A percentile compares a stretch with the other conserved stretches of the same genome.
Evolutionary conservation across 345 rosid genomes (phyloP).

Genomic region (Euphorbia pulcherrima): DNA sequence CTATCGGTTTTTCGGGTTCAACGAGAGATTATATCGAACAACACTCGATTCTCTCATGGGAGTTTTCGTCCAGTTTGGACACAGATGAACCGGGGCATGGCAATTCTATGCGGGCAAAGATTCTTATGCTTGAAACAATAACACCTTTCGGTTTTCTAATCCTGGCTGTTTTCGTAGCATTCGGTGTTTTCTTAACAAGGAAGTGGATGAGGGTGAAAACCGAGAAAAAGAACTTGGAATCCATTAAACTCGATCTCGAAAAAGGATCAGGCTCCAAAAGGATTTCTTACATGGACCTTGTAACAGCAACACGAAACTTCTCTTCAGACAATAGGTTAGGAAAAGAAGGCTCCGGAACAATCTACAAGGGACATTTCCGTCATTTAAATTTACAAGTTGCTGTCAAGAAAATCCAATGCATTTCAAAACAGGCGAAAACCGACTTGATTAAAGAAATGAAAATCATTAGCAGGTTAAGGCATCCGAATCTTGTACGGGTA

Average conservation of each 20-base stretch:
- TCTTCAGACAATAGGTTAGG: slow-evolving; percentile 46
- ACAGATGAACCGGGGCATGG: slow-evolving; percentile 3
- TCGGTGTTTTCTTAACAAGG: slow-evolving; percentile 12
- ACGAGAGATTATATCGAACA: background rate
- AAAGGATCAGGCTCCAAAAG: slow-evolving; percentile 52
- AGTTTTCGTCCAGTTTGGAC: slow-evolving; percentile 18
- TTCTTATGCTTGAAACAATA: slow-evolving; percentile 18
- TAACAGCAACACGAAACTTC: slow-evolving; percentile 47
- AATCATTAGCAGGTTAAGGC: slow-evolving; percentile 49
- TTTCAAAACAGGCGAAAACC: slow-evolving; percentile 45
- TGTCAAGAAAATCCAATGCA: slow-evolving; percentile 41
- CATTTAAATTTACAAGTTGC: slow-evolving; percentile 33
- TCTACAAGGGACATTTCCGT: slow-evolving; percentile 43
- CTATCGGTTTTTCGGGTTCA: slow-evolving; percentile 3
- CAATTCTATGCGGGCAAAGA: slow-evolving; percentile 7
- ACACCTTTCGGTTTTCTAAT: slow-evolving; percentile 17
- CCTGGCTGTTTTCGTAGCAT: background rate
- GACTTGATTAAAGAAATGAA: slow-evolving; percentile 44
- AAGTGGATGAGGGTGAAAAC: slow-evolving; percentile 16
- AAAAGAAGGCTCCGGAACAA: slow-evolving; percentile 52
- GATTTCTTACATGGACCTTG: slow-evolving; percentile 43
- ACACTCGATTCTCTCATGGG: background rate
- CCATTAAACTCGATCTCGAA: slow-evolving; percentile 49
- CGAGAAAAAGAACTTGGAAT: slow-evolving; percentile 24
- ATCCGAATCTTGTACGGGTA: slow-evolving; percentile 53